Evolutionary conservation across 257 asterid genomes (phyloP).

Genomic region (Capsicum pubescens): DNA sequence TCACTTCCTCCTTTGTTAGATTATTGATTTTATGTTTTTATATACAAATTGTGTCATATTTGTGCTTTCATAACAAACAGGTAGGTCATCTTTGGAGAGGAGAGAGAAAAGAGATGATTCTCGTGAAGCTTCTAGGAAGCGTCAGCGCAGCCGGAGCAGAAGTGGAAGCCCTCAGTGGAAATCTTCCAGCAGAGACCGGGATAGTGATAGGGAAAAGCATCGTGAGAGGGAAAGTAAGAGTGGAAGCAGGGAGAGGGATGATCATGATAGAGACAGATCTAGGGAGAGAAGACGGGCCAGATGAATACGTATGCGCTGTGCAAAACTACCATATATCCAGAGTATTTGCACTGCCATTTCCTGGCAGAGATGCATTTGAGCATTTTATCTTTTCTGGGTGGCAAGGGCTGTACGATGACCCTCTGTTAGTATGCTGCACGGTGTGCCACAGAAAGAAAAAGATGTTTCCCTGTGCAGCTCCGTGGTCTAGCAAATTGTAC

Average conservation of each 20-base stretch:
- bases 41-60: neutral
- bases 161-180: slow-evolving; percentile 77
- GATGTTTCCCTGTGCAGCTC: neutral
- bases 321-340: neutral
- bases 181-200: slow-evolving; percentile 60
- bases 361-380: neutral
- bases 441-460: neutral
- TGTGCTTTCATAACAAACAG: slow-evolving; percentile 37
- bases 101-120: slow-evolving; percentile 63
- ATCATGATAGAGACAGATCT: slow-evolving; percentile 69
- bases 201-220: slow-evolving; percentile 60
- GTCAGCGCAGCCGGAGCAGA: slow-evolving; percentile 70
- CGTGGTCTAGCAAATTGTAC: slow-evolving; percentile 10
- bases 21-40: neutral
- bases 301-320: slow-evolving; percentile 39
- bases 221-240: slow-evolving; percentile 69
- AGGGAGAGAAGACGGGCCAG: slow-evolving; percentile 69
- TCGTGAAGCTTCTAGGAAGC: slow-evolving; percentile 64
- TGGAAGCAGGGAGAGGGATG: slow-evolving; percentile 78
- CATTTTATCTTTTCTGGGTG: neutral
- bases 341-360: slow-evolving; percentile 5
- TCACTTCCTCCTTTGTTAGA: neutral
- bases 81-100: slow-evolving; percentile 57
- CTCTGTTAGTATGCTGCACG: neutral
- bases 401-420: neutral